Conservation (phyloP, 345 rosid genomes). For the Viola odorata region DNA sequence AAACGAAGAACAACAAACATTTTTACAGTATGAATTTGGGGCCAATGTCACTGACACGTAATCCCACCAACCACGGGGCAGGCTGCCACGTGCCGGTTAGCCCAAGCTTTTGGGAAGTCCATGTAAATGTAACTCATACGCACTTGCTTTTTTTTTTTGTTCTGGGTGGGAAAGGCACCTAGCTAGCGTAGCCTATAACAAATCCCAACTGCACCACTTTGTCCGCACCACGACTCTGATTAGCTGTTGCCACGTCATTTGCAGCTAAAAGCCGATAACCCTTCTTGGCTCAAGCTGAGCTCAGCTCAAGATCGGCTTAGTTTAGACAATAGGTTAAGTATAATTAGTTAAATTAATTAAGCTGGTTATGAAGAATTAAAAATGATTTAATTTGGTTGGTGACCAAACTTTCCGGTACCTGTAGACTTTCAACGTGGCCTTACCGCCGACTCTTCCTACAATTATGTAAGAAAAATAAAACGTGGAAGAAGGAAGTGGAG, state of each 20-base stretch:
- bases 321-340: no score
- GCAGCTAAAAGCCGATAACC: not conserved
- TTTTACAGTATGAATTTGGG: not conserved
- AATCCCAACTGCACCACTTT: slow-evolving; percentile 21
- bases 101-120: slow-evolving; percentile 14
- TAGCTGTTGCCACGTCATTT: slow-evolving; percentile 21
- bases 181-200: slow-evolving; percentile 5
- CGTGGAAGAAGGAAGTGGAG: no score
- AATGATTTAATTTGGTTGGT: no score
- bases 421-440: no score
- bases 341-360: no score
- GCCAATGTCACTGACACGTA: not conserved
- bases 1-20: not conserved
- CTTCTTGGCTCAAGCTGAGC: not conserved
- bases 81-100: slow-evolving; percentile 10
- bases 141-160: not conserved
- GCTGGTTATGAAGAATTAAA: no score
- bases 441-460: no score
- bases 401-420: not conserved
- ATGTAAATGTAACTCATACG: not conserved
- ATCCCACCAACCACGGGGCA: not conserved
- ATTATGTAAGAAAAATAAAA: no score
- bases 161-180: slow-evolving; percentile 21
- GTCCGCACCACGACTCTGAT: not conserved
- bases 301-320: not conserved